These are phyloP conservation scores for Tuber melanosporum DNA, from an alignment of 495 filamentous ascomycete species.

Conservation along the genomic window DNA sequence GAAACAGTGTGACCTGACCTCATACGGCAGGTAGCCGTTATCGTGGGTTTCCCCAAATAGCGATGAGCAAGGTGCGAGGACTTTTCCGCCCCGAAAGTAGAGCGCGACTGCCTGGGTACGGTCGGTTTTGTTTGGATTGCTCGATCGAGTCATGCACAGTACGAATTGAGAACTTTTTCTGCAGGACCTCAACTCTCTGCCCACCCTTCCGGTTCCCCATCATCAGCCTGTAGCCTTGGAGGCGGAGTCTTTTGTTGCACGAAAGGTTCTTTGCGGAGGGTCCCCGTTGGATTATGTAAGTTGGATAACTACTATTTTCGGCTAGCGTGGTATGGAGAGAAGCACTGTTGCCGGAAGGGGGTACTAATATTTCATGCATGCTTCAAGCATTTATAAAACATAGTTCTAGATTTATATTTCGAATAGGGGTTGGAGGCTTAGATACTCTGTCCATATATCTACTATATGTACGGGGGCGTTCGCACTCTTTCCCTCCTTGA, in stretches of 20 bases:
- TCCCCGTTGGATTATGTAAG: neutral
- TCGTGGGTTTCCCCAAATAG: neutral
- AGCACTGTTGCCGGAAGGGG: neutral
- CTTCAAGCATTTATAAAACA: neutral
- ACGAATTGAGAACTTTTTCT: neutral
- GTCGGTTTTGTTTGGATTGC: neutral
- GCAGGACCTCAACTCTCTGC: neutral
- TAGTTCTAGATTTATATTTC: neutral
- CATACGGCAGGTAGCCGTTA: neutral
- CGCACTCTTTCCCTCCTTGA: neutral
- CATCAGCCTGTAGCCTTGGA: neutral
- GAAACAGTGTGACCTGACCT: neutral
- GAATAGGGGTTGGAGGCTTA: neutral
- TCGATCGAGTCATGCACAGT: neutral
- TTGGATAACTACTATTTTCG: neutral
- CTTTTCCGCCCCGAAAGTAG: neutral
- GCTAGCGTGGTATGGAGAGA: neutral
- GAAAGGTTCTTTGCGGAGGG: neutral
- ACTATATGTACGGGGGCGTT: neutral
- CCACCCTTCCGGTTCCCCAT: neutral
- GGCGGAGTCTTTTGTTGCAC: neutral
- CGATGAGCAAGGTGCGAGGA: neutral
- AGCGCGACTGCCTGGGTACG: neutral
- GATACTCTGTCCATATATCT: neutral
- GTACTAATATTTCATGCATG: neutral